Conservation (phyloP, 352 stramenopile genomes). For the Phytophthora tubulina region DNA sequence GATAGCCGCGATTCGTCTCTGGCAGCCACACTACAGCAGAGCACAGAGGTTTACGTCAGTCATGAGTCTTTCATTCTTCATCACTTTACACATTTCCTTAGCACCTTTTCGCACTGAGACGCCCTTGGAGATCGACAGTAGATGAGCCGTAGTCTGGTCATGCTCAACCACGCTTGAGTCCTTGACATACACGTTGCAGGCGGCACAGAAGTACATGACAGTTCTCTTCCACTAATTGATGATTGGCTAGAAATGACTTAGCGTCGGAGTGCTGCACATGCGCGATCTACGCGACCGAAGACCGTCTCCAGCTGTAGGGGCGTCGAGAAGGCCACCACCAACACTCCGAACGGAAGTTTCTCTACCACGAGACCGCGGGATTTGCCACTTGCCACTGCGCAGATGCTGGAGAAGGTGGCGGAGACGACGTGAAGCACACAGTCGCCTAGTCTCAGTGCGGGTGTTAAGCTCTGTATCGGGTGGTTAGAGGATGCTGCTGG, state of each 20-base stretch:
- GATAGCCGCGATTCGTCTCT: conserved; percentile 73
- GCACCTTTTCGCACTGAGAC: conserved; percentile 61
- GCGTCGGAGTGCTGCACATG: conserved; percentile 40
- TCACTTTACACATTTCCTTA: background rate
- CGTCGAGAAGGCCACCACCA: conserved; percentile 54
- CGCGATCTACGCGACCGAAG: conserved; percentile 45
- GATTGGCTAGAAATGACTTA: conserved; percentile 42
- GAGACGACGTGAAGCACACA: conserved; percentile 55
- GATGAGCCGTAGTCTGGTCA: conserved; percentile 61
- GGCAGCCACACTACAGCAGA: conserved; percentile 64
- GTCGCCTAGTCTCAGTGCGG: conserved; percentile 45
- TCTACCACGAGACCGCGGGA: conserved; percentile 51
- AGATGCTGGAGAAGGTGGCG: conserved; percentile 56
- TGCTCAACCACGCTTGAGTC: conserved; percentile 61
- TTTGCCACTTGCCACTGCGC: conserved; percentile 47
- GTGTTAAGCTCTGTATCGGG: conserved; percentile 14
- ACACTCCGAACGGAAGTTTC: conserved; percentile 62
- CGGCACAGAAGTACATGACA: conserved; percentile 70
- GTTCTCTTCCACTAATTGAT: background rate
- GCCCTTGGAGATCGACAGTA: conserved; percentile 57
- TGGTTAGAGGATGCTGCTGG: background rate
- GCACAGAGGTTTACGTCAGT: background rate
- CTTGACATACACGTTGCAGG: conserved; percentile 70
- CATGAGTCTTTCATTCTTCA: background rate
- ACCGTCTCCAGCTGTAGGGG: conserved; percentile 48